Evolutionary conservation across 2,329 filamentous ascomycete species (phyloP).

Genomic region (Lomentospora prolificans): DNA sequence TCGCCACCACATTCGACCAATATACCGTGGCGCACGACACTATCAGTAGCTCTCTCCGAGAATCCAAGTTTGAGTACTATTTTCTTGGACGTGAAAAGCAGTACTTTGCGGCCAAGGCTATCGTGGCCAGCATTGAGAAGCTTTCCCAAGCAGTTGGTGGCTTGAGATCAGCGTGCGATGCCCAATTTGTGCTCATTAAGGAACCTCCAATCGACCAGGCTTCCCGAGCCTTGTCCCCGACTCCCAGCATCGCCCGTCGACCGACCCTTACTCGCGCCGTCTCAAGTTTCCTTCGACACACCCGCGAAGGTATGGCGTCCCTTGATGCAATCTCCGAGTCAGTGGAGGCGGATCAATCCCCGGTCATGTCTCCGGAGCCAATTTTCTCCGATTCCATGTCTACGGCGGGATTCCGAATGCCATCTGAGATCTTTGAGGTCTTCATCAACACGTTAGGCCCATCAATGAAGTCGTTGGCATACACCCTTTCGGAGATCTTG

Average conservation of each 20-base stretch:
- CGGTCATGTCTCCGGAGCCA: constrained; percentile 8
- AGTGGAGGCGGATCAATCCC: neutral
- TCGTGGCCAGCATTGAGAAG: constrained; percentile 76
- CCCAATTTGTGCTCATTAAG: constrained; percentile 76
- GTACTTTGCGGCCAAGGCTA: constrained; percentile 66
- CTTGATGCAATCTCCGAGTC: constrained; percentile 2
- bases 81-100: constrained; percentile 68
- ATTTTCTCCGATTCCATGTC: constrained; percentile 1
- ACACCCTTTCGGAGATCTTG: constrained; percentile 79
- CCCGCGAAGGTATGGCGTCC: neutral
- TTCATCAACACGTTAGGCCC: constrained; percentile 86
- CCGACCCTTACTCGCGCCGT: constrained; percentile 15
- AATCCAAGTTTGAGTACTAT: constrained; percentile 86
- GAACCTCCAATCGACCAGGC: constrained; percentile 34
- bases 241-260: constrained; percentile 8
- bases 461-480: constrained; percentile 92
- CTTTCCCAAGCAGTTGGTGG: constrained; percentile 85
- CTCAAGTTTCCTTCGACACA: constrained; percentile 16
- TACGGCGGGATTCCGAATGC: constrained; percentile 38
- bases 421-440: constrained; percentile 80
- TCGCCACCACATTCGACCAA: constrained; percentile 47
- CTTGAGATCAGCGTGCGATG: constrained; percentile 76
- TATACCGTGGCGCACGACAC: constrained; percentile 54
- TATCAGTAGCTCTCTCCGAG: constrained; percentile 68
- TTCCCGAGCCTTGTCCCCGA: constrained; percentile 19